These are phyloP conservation scores for Ceratocystis lukuohia DNA, from an alignment of 2,329 filamentous ascomycete genomes.

Conservation along the genomic window DNA sequence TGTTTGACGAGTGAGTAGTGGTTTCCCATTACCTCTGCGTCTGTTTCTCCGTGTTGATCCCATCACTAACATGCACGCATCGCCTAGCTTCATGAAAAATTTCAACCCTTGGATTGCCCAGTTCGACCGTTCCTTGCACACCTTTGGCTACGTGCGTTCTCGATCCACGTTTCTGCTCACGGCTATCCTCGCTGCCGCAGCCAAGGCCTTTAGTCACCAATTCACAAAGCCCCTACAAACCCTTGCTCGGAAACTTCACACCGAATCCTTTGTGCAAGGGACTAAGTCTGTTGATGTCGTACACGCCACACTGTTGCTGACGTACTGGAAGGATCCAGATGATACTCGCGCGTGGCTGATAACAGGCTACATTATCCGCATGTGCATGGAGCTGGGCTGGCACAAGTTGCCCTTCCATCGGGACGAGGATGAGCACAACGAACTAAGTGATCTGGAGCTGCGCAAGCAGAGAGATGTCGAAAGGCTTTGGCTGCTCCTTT, in stretches of 20 bases:
- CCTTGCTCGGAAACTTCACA: conserved; percentile 24
- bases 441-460: conserved; percentile 19
- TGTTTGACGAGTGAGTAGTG: conserved; percentile 13
- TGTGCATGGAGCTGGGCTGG: conserved; percentile 31
- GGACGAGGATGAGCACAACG: conserved; percentile 1
- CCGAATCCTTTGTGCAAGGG: conserved; percentile 25
- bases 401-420: conserved; percentile 23
- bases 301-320: conserved; percentile 29
- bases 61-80: background rate
- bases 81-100: conserved; percentile 27
- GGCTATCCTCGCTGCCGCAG: conserved; percentile 26
- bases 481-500: conserved; percentile 29
- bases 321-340: conserved; percentile 32
- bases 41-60: background rate
- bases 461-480: conserved; percentile 27
- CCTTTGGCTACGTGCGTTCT: conserved; percentile 27
- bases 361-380: conserved; percentile 30
- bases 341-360: conserved; percentile 30
- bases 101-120: conserved; percentile 32
- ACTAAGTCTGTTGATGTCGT: conserved; percentile 29
- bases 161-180: conserved; percentile 29
- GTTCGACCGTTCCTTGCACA: conserved; percentile 29
- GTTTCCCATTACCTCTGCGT: background rate
- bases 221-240: conserved; percentile 22
- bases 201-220: conserved; percentile 28